phyloP scores from a whole-genome alignment of 805 yeast genomes.

The Metschnikowia sp. region DNA sequence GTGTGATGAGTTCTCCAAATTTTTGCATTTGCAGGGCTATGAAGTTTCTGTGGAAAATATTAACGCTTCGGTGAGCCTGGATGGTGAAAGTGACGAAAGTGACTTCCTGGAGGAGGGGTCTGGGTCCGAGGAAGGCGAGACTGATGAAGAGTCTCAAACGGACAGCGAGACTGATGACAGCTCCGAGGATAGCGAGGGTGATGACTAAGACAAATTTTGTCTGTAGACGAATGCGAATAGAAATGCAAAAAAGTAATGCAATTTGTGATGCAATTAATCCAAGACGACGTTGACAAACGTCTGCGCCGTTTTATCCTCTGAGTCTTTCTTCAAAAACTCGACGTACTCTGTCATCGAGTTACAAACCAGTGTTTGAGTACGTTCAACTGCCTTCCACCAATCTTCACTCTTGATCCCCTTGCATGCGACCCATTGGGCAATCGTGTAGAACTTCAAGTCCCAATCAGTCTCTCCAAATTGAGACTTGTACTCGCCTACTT shows the following conservation, averaged over 20 bases:
- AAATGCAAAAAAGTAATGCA: no score
- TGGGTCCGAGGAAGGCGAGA: constrained; percentile 5
- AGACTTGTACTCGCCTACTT: constrained; percentile 14
- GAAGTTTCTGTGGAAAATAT: constrained; percentile 56
- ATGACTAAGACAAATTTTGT: not conserved
- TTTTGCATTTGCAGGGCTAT: constrained; percentile 56
- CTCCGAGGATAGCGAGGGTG: not conserved
- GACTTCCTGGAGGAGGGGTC: constrained; percentile 10
- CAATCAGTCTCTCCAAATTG: constrained; percentile 22
- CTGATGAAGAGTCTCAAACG: constrained; percentile 8
- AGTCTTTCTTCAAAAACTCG: constrained; percentile 22
- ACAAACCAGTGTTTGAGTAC: constrained; percentile 20
- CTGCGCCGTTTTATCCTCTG: constrained; percentile 5
- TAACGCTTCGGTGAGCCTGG: constrained; percentile 6
- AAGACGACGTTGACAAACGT: constrained; percentile 3
- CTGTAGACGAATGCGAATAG: no score
- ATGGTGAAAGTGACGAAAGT: not conserved
- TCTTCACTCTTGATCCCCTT: constrained; percentile 18
- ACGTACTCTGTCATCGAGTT: constrained; percentile 21
- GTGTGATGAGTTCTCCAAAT: constrained; percentile 41
- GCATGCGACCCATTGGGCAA: constrained; percentile 26
- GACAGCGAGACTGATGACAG: constrained; percentile 5
- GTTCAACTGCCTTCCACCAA: constrained; percentile 20
- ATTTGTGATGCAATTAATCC: not conserved
- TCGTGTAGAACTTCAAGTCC: constrained; percentile 24